These are phyloP conservation scores for Colletotrichum higginsianum DNA, from an alignment of 2,329 filamentous ascomycete genomes.

Conservation along the genomic window DNA sequence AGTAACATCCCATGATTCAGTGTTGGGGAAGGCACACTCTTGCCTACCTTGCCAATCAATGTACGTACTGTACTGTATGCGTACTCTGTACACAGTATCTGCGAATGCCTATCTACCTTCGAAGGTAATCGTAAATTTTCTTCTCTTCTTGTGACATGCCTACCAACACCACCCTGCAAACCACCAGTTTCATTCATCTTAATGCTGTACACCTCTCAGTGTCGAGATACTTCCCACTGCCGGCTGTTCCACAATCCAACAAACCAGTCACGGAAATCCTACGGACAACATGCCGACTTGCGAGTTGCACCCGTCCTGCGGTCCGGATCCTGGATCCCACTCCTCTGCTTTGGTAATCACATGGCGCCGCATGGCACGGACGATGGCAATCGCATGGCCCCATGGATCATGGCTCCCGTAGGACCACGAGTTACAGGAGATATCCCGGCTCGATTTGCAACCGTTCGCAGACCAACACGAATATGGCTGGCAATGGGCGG, in stretches of 20 bases:
- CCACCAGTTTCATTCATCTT: slow-evolving; percentile 4
- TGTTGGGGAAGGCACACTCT: not conserved
- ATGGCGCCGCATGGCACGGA: slow-evolving; percentile 29
- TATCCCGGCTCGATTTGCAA: slow-evolving; percentile 24
- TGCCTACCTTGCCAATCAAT: not conserved
- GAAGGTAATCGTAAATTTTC: too few species aligned
- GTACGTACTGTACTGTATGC: too few species aligned
- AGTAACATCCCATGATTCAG: slow-evolving; percentile 4
- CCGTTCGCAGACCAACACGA: slow-evolving; percentile 24
- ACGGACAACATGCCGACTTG: too few species aligned
- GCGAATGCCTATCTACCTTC: too few species aligned
- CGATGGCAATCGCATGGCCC: slow-evolving; percentile 28
- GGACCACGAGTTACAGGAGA: slow-evolving; percentile 23
- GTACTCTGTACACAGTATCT: too few species aligned
- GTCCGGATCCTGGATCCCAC: not conserved
- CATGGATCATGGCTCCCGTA: slow-evolving; percentile 37
- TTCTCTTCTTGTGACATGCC: too few species aligned
- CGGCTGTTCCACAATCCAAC: not conserved
- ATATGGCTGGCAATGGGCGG: slow-evolving; percentile 24
- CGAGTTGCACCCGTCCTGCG: too few species aligned
- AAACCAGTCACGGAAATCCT: not conserved
- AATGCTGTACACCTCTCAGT: slow-evolving; percentile 3
- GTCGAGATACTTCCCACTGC: not conserved
- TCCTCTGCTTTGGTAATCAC: slow-evolving; percentile 18
- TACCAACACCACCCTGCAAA: not conserved